Base-by-base conservation (phyloP, 2,329 filamentous ascomycete species). In the Neofusicoccum umdonicola region DNA sequence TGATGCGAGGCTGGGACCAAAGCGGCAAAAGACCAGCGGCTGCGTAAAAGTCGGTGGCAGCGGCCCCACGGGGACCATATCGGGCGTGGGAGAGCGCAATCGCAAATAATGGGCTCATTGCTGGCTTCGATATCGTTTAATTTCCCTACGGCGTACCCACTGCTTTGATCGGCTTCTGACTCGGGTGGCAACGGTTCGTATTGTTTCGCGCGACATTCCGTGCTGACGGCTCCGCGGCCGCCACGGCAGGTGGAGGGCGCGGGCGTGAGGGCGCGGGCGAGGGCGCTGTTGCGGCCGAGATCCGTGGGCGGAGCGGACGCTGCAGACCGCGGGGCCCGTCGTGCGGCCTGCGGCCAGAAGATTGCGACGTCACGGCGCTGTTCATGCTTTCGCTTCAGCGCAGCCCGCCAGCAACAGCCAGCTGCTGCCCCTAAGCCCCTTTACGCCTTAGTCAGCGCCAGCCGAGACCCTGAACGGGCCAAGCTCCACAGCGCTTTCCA, bases 301-400 rank as follows among this genome's bases (percentile, higher is more conserved):
- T 22, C 39, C 19, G 37, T 17, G 11, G 19, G 35, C 52, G 52
- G 52, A 41, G 52, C 52, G 52, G 52, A 56, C 35, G 7, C n/a
- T 1, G 51, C 51, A 54, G 35, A n/a, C 12, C 8, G 44, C 44
- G 27, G 17, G 27, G 27, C 27, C 27, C 27, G 27, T 31, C 17
- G 44, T 5, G 35, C 31, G 31, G 31, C n/a, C 50, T 37, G n/a
- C 12, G 48, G n/a, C 9, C 22, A 31, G 34, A 19, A 47, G 56
- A 60, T 60, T 60, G 56, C 56, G 56, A 48, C 56, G 56, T 60
- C 56, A 60, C 56, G 41, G 41, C 8, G 39, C 51, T 12, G 52
- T n/a, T 44, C n/a, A 34, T 41, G 35, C 41, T 31, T 31, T 44
- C 35, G 34, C 17, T 13, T 27, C 17, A 37, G 48, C 27, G 17